A percentile compares a stretch with the other conserved stretches of the same genome.
Conservation (phyloP, 78 protist genomes). For the Cyanophora paradoxa region DNA sequence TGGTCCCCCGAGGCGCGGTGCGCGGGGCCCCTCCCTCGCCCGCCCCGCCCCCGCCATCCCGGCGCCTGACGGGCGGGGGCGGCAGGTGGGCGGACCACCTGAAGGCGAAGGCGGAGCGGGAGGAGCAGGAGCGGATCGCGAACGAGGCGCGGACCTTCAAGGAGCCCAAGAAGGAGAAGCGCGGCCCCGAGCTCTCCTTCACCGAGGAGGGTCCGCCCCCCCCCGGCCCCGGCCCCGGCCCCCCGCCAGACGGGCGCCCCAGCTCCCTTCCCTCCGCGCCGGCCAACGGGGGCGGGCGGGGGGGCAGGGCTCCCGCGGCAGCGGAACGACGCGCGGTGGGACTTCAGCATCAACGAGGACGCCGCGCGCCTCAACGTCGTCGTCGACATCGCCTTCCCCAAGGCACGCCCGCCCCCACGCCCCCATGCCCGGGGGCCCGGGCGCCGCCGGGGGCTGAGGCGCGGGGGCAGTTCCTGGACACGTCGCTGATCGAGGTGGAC, state of each 20-base stretch:
- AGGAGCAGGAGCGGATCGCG: neutral
- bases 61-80: too few species aligned
- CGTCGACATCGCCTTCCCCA: neutral
- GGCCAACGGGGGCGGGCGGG: neutral
- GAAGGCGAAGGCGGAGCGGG: neutral
- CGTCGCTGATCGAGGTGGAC: conserved; percentile 42
- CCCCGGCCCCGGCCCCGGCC: too few species aligned
- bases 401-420: too few species aligned
- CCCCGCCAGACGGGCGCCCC: too few species aligned
- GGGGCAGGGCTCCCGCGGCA: neutral
- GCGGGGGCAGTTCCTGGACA: conserved; percentile 42
- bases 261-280: conserved; percentile 3
- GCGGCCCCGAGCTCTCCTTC: neutral
- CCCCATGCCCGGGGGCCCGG: conserved; percentile 1
- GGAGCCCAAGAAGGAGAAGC: neutral
- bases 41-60: too few species aligned
- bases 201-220: conserved; percentile 14
- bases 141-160: neutral
- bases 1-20: neutral
- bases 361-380: neutral
- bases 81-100: too few species aligned
- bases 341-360: conserved; percentile 1
- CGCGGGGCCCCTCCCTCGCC: too few species aligned
- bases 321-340: conserved; percentile 16
- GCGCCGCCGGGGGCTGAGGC: too few species aligned